A percentile compares a stretch with the other conserved stretches of the same genome.
Conservation (phyloP, 2,329 filamentous ascomycete species). For the Venturia aucupariae region DNA sequence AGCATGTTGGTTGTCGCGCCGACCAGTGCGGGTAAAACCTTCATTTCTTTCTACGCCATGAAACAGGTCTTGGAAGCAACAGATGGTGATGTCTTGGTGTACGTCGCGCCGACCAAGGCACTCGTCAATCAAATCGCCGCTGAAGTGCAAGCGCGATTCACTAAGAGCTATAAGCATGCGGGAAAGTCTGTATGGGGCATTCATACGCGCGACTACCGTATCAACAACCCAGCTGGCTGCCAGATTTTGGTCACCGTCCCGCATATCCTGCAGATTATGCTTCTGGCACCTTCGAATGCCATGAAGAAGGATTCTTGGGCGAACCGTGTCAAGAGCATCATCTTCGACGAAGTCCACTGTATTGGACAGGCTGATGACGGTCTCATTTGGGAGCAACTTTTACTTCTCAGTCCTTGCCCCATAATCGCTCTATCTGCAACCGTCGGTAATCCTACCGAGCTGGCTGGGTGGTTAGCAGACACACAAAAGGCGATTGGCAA, state of each 20-base stretch:
- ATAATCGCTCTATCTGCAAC: constrained; percentile 75
- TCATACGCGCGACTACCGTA: constrained; percentile 63
- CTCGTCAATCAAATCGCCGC: constrained; percentile 77
- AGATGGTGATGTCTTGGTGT: constrained; percentile 64
- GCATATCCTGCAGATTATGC: constrained; percentile 70
- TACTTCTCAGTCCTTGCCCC: constrained; percentile 64
- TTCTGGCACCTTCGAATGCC: constrained; percentile 57
- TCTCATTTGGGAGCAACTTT: constrained; percentile 67
- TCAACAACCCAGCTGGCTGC: constrained; percentile 64
- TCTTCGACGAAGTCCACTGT: constrained; percentile 75
- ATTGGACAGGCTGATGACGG: constrained; percentile 71
- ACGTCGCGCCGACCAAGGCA: constrained; percentile 73
- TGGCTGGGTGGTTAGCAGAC: constrained; percentile 56
- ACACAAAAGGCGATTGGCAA: constrained; percentile 56
- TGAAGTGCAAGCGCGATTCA: constrained; percentile 65
- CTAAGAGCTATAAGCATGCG: constrained; percentile 51
- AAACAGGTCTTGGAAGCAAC: constrained; percentile 60
- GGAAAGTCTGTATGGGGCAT: constrained; percentile 70
- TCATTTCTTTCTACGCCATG: constrained; percentile 80
- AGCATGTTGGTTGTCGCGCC: constrained; percentile 69
- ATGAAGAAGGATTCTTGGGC: constrained; percentile 48
- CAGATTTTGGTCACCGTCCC: constrained; percentile 72
- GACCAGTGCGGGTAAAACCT: constrained; percentile 73
- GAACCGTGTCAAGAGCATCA: constrained; percentile 60
- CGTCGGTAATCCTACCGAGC: constrained; percentile 64